Evolutionary conservation across 441 rosid genomes (phyloP), one percentile per base, ranked within the genome.

Genomic region (Erodium texanum): DNA sequence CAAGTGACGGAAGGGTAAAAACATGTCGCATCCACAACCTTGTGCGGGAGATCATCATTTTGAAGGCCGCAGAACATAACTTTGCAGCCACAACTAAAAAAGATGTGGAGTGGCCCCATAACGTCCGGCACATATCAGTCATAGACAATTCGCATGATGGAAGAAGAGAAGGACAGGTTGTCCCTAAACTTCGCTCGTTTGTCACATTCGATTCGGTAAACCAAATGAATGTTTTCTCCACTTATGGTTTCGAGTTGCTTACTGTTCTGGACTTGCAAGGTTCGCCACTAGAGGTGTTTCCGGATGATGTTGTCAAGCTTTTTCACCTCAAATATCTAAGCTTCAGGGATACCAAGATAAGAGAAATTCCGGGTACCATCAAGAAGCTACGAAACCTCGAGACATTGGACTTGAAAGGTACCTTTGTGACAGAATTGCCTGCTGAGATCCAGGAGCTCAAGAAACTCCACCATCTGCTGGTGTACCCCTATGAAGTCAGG

Each of bases 331-430:
- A 68, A 68, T 82, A 77, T 64, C 70, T 79, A 11, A 73, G 81
- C 50, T 69, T 82, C 71, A 76, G 75, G 69, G 32, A 67, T 0
- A 79, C 85, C 22, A 70, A 68, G 19, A 69, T 80, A n/a, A 68
- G 16, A 19, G 66, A 20, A 1, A 45, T 82, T 48, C 85, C 83
- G 27, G 41, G 45, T 6, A 77, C 66, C 2, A 76, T 82, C 10
- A 73, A 72, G 67, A 73, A 80, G 67, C 82, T 82, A 58, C 76
- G 27, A 24, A 64, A 68, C 56, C 76, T 82, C 7, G 80, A 82
- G 77, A 82, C 80, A 11, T 64, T 82, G 74, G 80, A 82, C 69
- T 78, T 82, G 1, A 82, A 76, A 24, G 80, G 74, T 19, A 56
- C 85, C n/a, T 12, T 56, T 24, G 76, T 82, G 29, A 63, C 70